Base-by-base conservation (phyloP, 371 early-diverging fungal genomes). In the Massospora cicadina region DNA sequence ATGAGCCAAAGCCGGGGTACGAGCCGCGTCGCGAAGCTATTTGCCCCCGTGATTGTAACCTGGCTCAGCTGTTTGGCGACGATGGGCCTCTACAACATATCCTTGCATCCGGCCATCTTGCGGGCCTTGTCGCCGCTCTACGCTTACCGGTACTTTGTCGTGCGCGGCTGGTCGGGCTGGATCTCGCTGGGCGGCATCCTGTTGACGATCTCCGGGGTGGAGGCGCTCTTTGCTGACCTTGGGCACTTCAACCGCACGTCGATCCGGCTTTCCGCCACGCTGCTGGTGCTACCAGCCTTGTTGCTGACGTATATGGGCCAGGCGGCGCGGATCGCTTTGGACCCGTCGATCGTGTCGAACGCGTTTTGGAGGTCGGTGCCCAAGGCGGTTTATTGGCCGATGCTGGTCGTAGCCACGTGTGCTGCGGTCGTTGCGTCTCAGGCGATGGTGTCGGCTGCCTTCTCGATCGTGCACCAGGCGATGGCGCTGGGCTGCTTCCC, bases 371-470 rank as follows among this genome's bases (percentile, higher is more conserved):
- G 30, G 23, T 32, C 62, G 0, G n/a, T 65, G 12, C 64, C 65
- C 13, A 28, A 29, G 26, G 33, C 33, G 0, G 58, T 68, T 24
- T 71, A 66, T 57, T 74, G 69, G 70, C 66, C 65, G 27, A 71
- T 76, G 13, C 69, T 79, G 27, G 68, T 78, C 1, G 68, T 79
- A 25, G 78, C 79, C 2, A 75, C 77, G 0, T 61, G 75, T 10
- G 76, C 82, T 1, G 77, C 80, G 1, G 77, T 80, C 31, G 75
- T 81, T n/a, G 80, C 80, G 13, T 80, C 80, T 12, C 82, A 81
- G 62, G 79, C 80, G 5, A 75, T 77, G 67, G 77, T 81, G 28
- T 74, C 76, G 23, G 80, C 75, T 21, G 75, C 77, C 55, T 79
- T 80, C 67, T 75, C 77, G 3, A 69, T 81, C 29, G 71, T 81